Percentiles rank a stretch among this genome's conserved stretches.
Conservation (phyloP, 202 grass and related monocot species). For the Brachypodium distachyon region DNA sequence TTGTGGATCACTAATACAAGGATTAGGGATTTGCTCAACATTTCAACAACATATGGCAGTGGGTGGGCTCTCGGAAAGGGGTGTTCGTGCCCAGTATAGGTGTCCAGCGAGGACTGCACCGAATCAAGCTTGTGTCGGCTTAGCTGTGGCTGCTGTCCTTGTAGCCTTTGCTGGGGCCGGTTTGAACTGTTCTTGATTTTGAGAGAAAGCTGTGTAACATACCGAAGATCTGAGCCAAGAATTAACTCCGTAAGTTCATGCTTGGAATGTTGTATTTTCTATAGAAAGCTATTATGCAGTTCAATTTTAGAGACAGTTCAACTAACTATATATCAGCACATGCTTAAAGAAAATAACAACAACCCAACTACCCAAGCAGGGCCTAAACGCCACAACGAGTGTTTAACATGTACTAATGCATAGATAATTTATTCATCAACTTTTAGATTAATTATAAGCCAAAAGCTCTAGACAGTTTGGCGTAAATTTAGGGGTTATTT, state of each 20-base stretch:
- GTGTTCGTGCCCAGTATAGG: background rate
- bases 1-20: background rate
- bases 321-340: no score
- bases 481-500: background rate
- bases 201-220: background rate
- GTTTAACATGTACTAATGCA: background rate
- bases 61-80: constrained; percentile 6
- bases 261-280: no score
- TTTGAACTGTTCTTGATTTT: background rate
- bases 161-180: background rate
- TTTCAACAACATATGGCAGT: constrained; percentile 7
- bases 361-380: no score
- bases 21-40: background rate
- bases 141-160: background rate
- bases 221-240: no score
- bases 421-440: no score
- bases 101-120: constrained; percentile 38
- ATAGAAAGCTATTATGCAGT: no score
- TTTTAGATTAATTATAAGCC: background rate
- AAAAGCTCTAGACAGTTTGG: background rate
- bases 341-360: no score
- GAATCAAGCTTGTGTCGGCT: background rate
- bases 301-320: no score
- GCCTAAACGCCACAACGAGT: no score
- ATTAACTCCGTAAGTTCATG: no score